These are phyloP conservation scores for Peniophora sp. DNA, from an alignment of 1,284 basidiomycete species.

Conservation along the genomic window DNA sequence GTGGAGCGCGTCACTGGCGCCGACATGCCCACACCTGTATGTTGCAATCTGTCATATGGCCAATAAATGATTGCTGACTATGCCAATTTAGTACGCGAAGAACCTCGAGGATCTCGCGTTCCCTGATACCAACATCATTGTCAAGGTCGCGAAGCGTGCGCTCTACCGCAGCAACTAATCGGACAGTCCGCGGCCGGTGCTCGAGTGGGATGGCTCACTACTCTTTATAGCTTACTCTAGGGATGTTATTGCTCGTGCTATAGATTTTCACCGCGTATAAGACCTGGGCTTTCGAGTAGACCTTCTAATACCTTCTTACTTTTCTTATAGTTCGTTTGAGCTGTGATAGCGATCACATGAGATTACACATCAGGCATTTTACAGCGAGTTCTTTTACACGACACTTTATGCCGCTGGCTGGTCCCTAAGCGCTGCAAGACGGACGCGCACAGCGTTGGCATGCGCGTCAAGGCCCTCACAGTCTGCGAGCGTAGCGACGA, in stretches of 20 bases:
- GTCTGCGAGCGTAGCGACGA: constrained; percentile 87
- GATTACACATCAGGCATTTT: no score
- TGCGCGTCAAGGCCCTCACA: constrained; percentile 95
- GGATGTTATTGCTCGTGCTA: constrained; percentile 7
- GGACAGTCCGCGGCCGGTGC: no score
- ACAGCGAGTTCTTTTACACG: no score
- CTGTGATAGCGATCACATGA: no score
- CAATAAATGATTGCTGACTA: constrained; percentile 3
- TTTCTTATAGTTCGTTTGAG: constrained; percentile 2
- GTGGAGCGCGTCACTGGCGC: constrained; percentile 98
- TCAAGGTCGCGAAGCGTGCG: constrained; percentile 88
- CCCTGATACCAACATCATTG: constrained; percentile 83
- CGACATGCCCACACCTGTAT: constrained; percentile 90
- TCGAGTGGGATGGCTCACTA: no score
- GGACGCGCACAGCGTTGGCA: constrained; percentile 79
- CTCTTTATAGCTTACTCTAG: no score
- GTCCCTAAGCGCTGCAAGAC: constrained; percentile 28
- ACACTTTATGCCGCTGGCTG: constrained; percentile 8
- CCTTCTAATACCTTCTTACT: constrained; percentile 1
- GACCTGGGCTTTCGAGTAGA: neutral
- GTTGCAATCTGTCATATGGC: constrained; percentile 24
- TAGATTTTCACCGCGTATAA: constrained; percentile 6
- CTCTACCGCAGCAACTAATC: constrained; percentile 78
- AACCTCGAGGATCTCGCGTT: constrained; percentile 86
- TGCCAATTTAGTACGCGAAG: constrained; percentile 65